phyloP scores from a whole-genome alignment of 768 basidiomycete species.

The Leccinum incarnatum region DNA sequence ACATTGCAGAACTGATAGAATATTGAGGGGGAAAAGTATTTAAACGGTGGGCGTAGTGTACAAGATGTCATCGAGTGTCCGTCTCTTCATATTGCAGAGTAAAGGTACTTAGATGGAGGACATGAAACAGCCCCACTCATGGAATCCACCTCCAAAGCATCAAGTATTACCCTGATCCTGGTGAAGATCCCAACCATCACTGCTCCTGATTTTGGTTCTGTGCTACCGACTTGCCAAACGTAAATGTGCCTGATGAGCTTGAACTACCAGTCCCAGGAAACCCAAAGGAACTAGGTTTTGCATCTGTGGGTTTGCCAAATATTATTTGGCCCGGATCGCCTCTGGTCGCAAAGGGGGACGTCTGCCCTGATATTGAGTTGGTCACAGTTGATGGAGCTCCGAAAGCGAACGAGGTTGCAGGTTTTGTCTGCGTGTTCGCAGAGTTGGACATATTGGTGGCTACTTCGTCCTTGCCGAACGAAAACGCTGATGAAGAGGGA shows the following conservation, averaged over 20 bases:
- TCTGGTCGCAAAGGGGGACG: background rate
- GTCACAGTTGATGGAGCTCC: constrained; percentile 10
- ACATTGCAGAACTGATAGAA: background rate
- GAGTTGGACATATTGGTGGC: constrained; percentile 2
- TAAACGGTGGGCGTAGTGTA: constrained; percentile 15
- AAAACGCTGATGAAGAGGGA: constrained; percentile 8
- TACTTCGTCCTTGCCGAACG: constrained; percentile 19
- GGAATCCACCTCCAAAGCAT: background rate
- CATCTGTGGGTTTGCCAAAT: constrained; percentile 19
- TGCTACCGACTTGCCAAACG: constrained; percentile 27
- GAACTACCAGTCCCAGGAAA: constrained; percentile 26
- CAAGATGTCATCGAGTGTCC: constrained; percentile 5
- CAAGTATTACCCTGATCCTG: background rate
- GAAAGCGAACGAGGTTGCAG: constrained; percentile 25
- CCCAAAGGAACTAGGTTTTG: constrained; percentile 31
- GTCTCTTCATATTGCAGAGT: background rate
- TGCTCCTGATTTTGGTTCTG: constrained; percentile 37
- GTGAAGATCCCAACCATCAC: constrained; percentile 6
- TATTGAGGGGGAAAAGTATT: constrained; percentile 5
- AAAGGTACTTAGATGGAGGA: background rate
- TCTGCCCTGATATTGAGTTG: constrained; percentile 13
- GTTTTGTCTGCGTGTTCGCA: constrained; percentile 24
- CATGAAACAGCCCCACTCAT: background rate
- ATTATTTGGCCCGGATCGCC: constrained; percentile 6
- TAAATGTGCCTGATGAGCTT: constrained; percentile 13